phyloP scores from a whole-genome alignment of 257 asterid species.

The Nyctanthes arbortristis region DNA sequence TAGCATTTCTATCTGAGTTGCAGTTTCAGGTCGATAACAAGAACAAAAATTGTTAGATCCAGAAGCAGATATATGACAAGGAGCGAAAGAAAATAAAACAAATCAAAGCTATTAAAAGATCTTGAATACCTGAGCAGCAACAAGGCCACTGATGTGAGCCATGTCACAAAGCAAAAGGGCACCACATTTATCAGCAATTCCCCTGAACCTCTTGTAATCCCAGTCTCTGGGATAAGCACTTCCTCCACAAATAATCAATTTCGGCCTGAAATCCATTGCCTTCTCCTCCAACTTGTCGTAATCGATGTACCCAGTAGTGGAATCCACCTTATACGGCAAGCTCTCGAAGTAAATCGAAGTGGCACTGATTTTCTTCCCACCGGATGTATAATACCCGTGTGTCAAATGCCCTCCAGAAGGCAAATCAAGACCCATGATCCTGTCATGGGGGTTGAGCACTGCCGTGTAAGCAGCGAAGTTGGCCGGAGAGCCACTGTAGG shows the following conservation, averaged over 20 bases:
- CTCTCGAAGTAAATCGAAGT: slow-evolving; percentile 89
- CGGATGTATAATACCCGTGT: slow-evolving; percentile 76
- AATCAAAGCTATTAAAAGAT: neutral
- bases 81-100: neutral
- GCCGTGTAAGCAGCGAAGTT: slow-evolving; percentile 85
- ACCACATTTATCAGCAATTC: slow-evolving; percentile 62
- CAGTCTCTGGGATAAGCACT: slow-evolving; percentile 85
- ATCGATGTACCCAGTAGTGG: slow-evolving; percentile 80
- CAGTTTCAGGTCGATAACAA: neutral
- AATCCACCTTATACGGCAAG: slow-evolving; percentile 85
- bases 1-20: slow-evolving; percentile 19
- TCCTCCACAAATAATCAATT: slow-evolving; percentile 84
- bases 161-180: slow-evolving; percentile 89
- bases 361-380: slow-evolving; percentile 92
- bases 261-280: slow-evolving; percentile 88
- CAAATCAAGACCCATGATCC: slow-evolving; percentile 84
- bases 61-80: neutral
- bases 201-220: slow-evolving; percentile 65
- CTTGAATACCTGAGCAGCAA: slow-evolving; percentile 80
- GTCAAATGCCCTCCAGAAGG: slow-evolving; percentile 88
- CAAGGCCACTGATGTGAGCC: slow-evolving; percentile 98
- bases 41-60: neutral
- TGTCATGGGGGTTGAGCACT: slow-evolving; percentile 71
- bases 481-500: slow-evolving; percentile 70
- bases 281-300: slow-evolving; percentile 76